These are phyloP conservation scores for Porcisia hertigi DNA, from an alignment of 208 protist genomes.

Conservation along the genomic window DNA sequence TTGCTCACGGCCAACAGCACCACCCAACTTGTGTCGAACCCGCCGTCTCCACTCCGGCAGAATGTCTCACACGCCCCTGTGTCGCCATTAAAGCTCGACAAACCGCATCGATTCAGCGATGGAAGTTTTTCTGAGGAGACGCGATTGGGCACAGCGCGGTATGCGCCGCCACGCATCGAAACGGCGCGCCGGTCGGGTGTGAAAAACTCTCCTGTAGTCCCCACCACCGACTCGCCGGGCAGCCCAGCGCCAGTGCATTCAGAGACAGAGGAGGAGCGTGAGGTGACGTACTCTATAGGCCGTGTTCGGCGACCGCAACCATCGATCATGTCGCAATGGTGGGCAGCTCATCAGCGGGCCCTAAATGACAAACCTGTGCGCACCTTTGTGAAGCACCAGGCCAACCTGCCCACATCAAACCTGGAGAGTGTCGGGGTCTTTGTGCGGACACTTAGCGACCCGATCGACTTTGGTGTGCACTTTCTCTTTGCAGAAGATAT, in stretches of 20 bases:
- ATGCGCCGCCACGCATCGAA: background rate
- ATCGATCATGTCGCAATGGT: slow-evolving; percentile 25
- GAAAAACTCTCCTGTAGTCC: background rate
- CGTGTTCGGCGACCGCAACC: slow-evolving; percentile 9
- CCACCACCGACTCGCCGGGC: background rate
- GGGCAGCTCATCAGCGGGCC: slow-evolving; percentile 10
- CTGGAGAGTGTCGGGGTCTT: background rate
- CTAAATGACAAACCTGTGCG: background rate
- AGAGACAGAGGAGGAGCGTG: slow-evolving; percentile 25
- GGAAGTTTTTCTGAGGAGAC: background rate
- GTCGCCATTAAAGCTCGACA: background rate
- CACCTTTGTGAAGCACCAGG: background rate
- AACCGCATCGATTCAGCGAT: background rate
- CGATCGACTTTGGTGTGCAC: slow-evolving; percentile 2
- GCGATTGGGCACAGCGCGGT: background rate
- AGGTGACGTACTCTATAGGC: slow-evolving; percentile 31
- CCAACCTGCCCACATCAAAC: background rate
- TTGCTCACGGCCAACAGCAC: slow-evolving; percentile 4
- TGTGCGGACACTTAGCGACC: slow-evolving; percentile 14
- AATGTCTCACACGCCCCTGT: background rate
- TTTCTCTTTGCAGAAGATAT: slow-evolving; percentile 3
- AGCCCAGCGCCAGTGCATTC: slow-evolving; percentile 3
- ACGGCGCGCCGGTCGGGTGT: background rate
- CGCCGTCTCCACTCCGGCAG: background rate
- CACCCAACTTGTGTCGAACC: background rate